phyloP scores from a whole-genome alignment of 139 green algal species.

The Chlamydomonas sphaeroides region DNA sequence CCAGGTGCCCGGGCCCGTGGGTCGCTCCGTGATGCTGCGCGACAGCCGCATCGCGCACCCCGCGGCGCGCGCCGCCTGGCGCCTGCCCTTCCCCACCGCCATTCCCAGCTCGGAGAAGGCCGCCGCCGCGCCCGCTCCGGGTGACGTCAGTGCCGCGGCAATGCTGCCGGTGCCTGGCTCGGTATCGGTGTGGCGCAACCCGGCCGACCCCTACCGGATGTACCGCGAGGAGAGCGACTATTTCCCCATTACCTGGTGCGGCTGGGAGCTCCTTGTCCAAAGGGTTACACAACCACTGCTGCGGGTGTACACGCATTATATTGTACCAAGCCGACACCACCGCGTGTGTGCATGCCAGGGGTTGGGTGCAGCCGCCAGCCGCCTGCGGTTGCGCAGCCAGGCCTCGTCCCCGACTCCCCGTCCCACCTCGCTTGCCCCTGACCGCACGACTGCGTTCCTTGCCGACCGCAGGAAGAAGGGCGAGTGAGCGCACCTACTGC shows the following conservation, averaged over 20 bases:
- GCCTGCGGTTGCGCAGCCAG: too few species aligned
- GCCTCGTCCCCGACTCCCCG: too few species aligned
- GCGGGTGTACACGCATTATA: too few species aligned
- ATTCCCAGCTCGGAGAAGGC: not conserved
- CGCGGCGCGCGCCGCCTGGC: conserved; percentile 38
- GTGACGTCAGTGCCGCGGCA: not conserved
- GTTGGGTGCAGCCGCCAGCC: too few species aligned
- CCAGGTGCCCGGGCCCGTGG: conserved; percentile 89
- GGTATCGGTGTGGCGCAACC: conserved; percentile 23
- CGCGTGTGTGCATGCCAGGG: too few species aligned
- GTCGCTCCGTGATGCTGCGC: conserved; percentile 81
- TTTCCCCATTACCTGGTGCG: conserved; percentile 38
- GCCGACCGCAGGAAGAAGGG: too few species aligned
- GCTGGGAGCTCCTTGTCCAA: too few species aligned
- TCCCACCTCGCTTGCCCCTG: too few species aligned
- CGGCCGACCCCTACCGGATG: conserved; percentile 21
- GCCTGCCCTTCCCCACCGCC: conserved; percentile 64
- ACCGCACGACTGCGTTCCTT: too few species aligned
- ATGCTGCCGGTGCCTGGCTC: not conserved
- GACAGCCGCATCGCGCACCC: conserved; percentile 66
- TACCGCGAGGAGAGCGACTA: conserved; percentile 40
- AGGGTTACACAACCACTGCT: too few species aligned
- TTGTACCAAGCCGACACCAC: too few species aligned
- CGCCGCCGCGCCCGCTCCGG: conserved; percentile 1
- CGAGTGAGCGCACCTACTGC: too few species aligned